These are phyloP conservation scores for Ceratocystis alfenasii DNA, from an alignment of 2,329 filamentous ascomycete species.

Conservation along the genomic window DNA sequence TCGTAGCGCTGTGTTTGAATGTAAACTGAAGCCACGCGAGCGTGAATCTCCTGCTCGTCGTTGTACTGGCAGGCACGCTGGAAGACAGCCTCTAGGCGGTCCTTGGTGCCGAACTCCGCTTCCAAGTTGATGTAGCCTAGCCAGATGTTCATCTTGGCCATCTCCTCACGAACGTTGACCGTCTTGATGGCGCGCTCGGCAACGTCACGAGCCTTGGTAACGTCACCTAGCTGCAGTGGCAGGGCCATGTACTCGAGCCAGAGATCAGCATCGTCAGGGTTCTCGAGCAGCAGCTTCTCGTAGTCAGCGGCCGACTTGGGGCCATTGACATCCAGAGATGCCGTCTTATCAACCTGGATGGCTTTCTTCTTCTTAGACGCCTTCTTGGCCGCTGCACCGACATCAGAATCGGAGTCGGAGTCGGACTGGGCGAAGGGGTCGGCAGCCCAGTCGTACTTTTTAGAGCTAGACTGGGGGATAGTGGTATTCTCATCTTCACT, in stretches of 20 bases:
- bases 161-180: conserved; percentile 82
- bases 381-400: conserved; percentile 54
- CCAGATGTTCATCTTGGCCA: conserved; percentile 93
- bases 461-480: conserved; percentile 40
- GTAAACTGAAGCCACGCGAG: conserved; percentile 85
- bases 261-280: conserved; percentile 82
- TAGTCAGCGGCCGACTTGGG: conserved; percentile 86
- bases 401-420: conserved; percentile 35
- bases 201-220: conserved; percentile 76
- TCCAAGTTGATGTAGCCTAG: conserved; percentile 89
- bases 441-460: conserved; percentile 83
- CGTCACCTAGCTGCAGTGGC: conserved; percentile 82
- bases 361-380: conserved; percentile 50
- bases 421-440: conserved; percentile 52
- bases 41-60: conserved; percentile 77
- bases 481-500: conserved; percentile 31
- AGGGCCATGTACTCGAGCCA: conserved; percentile 99
- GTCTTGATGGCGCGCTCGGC: conserved; percentile 82
- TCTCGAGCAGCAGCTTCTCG: conserved; percentile 80
- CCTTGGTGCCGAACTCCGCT: conserved; percentile 75
- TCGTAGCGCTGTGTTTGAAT: conserved; percentile 79
- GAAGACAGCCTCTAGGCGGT: conserved; percentile 74
- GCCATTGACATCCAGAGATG: conserved; percentile 77
- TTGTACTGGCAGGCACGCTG: conserved; percentile 90
- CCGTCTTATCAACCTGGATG: conserved; percentile 78